phyloP scores from a whole-genome alignment of 345 rosid species.

The Garcia nutans region DNA sequence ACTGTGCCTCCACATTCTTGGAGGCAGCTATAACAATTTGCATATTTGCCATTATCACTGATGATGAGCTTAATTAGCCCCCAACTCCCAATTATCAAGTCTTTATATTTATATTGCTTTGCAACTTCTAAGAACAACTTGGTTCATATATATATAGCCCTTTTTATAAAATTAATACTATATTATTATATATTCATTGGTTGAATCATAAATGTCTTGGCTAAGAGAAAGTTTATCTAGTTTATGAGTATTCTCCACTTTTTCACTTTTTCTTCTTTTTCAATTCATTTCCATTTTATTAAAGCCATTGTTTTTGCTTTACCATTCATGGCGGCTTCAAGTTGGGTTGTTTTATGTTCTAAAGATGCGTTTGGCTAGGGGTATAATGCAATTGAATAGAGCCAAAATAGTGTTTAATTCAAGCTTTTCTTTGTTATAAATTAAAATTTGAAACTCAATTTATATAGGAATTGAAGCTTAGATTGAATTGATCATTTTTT shows the following conservation, averaged over 20 bases:
- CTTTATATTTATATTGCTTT: not conserved
- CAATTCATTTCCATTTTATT: slow-evolving; percentile 13
- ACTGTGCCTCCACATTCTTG: slow-evolving; percentile 81
- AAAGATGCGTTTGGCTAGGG: not conserved
- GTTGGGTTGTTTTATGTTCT: no score
- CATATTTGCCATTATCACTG: slow-evolving; percentile 48
- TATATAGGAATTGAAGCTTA: no score
- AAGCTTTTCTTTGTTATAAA: no score
- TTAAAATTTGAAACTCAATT: no score
- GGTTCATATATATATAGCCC: not conserved
- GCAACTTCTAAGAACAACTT: not conserved
- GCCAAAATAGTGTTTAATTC: no score
- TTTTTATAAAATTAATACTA: not conserved
- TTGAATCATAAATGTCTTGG: not conserved
- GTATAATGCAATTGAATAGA: no score
- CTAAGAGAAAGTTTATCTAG: not conserved
- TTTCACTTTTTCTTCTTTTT: not conserved
- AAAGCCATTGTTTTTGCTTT: not conserved
- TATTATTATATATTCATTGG: not conserved
- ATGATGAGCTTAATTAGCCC: not conserved
- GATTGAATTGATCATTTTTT: no score
- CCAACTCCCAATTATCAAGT: not conserved
- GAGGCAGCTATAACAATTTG: slow-evolving; percentile 64
- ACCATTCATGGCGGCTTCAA: slow-evolving; percentile 1
- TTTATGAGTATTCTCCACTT: not conserved